These are phyloP conservation scores for Mrakia blollopis DNA, from an alignment of 768 basidiomycete species.

Conservation along the genomic window DNA sequence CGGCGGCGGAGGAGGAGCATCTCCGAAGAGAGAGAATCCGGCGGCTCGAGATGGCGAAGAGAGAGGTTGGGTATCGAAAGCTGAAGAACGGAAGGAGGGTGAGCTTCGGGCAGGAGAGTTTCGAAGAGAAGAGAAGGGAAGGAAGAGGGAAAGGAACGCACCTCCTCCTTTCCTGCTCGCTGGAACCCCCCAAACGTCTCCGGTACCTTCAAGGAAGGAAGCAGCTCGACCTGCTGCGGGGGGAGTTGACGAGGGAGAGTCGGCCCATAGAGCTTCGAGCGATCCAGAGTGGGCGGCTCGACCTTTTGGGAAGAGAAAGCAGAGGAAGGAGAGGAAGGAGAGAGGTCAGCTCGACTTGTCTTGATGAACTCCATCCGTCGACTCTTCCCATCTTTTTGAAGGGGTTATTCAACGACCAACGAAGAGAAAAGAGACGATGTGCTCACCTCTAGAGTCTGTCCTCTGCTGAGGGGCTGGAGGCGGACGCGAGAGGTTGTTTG, in stretches of 20 bases:
- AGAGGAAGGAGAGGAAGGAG: background rate
- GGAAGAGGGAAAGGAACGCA: background rate
- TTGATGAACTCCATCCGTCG: background rate
- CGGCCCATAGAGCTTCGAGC: slow-evolving; percentile 24
- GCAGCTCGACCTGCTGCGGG: background rate
- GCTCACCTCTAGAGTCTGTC: slow-evolving; percentile 5
- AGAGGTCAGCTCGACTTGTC: background rate
- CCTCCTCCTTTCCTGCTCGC: background rate
- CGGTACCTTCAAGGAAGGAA: slow-evolving; percentile 6
- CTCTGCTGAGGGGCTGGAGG: slow-evolving; percentile 30
- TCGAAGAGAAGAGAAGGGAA: background rate
- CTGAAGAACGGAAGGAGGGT: background rate
- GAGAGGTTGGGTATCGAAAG: background rate
- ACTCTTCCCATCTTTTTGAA: background rate
- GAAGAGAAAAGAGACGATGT: too few relatives aligned
- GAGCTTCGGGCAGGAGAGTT: background rate
- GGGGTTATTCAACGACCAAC: background rate
- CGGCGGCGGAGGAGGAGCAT: slow-evolving; percentile 9
- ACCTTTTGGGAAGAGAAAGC: background rate
- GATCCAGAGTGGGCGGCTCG: slow-evolving; percentile 14
- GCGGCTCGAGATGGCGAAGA: slow-evolving; percentile 14
- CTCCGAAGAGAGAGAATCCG: slow-evolving; percentile 19
- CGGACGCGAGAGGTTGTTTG: slow-evolving; percentile 2
- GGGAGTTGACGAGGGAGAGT: slow-evolving; percentile 1
- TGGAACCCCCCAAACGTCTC: slow-evolving; percentile 26